Percentiles rank a stretch among this genome's conserved stretches.
phyloP scores from a whole-genome alignment of 225 moss, liverwort and hornwort species.

The Climacium dendroides region DNA sequence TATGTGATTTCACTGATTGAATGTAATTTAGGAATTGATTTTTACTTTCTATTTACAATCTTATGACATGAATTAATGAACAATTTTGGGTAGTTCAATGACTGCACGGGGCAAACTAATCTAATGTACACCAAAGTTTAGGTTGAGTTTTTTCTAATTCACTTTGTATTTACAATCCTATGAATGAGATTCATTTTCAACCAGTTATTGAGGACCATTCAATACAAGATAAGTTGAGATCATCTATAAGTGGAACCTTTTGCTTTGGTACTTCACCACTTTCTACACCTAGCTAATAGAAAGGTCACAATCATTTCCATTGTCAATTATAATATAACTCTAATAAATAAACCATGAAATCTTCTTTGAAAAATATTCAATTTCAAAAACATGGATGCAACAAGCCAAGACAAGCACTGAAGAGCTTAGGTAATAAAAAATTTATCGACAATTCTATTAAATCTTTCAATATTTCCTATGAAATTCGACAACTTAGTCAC shows the following conservation, averaged over 20 bases:
- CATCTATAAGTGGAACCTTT: no score
- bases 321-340: not conserved
- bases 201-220: not conserved
- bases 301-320: not conserved
- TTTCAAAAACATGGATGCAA: not conserved
- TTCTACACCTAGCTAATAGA: not conserved
- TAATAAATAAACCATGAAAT: not conserved
- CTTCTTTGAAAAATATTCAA: not conserved
- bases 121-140: rapidly evolving
- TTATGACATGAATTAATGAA: not conserved
- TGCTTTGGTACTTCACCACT: not conserved
- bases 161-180: not conserved
- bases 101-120: not conserved
- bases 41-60: not conserved
- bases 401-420: rapidly evolving
- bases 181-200: not conserved
- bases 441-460: not conserved
- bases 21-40: not conserved
- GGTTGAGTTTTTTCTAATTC: not conserved
- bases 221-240: not conserved
- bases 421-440: rapidly evolving
- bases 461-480: not conserved
- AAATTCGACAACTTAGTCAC: not conserved
- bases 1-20: not conserved
- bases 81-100: not conserved